These are phyloP conservation scores for Termitomyces sp. DNA, from an alignment of 768 basidiomycete species.

Conservation along the genomic window DNA sequence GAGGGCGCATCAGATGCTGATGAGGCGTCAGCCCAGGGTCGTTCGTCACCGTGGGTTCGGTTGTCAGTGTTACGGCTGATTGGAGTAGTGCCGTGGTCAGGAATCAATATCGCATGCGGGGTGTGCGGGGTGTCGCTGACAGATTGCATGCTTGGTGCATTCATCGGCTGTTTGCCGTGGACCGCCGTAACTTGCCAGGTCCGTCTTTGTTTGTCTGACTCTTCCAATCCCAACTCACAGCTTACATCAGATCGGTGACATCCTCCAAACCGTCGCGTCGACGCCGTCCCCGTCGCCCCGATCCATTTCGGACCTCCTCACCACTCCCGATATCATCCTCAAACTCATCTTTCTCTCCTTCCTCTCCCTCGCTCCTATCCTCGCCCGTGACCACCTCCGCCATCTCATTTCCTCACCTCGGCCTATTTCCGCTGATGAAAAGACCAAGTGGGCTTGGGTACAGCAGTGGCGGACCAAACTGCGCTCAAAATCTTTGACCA, in stretches of 20 bases:
- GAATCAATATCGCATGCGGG: slow-evolving; percentile 94
- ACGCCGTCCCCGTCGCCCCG: slow-evolving; percentile 65
- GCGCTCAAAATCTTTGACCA: slow-evolving; percentile 45
- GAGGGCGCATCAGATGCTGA: slow-evolving; percentile 55
- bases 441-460: slow-evolving; percentile 56
- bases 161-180: slow-evolving; percentile 85
- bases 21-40: slow-evolving; percentile 28
- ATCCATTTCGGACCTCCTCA: slow-evolving; percentile 79
- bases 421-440: slow-evolving; percentile 16
- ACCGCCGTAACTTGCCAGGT: slow-evolving; percentile 91
- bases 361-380: slow-evolving; percentile 82
- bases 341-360: slow-evolving; percentile 82
- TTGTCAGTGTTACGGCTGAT: slow-evolving; percentile 84
- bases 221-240: slow-evolving; percentile 6
- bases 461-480: slow-evolving; percentile 63
- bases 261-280: slow-evolving; percentile 77
- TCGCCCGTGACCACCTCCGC: slow-evolving; percentile 65
- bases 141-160: slow-evolving; percentile 76
- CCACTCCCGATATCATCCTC: slow-evolving; percentile 76
- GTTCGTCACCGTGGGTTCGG: slow-evolving; percentile 70
- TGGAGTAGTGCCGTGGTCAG: slow-evolving; percentile 95
- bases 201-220: slow-evolving; percentile 21
- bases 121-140: slow-evolving; percentile 75
- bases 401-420: slow-evolving; percentile 38
- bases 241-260: slow-evolving; percentile 69